These are phyloP conservation scores for Botryotinia narcissicola DNA, from an alignment of 2,329 filamentous ascomycete species.

Conservation along the genomic window DNA sequence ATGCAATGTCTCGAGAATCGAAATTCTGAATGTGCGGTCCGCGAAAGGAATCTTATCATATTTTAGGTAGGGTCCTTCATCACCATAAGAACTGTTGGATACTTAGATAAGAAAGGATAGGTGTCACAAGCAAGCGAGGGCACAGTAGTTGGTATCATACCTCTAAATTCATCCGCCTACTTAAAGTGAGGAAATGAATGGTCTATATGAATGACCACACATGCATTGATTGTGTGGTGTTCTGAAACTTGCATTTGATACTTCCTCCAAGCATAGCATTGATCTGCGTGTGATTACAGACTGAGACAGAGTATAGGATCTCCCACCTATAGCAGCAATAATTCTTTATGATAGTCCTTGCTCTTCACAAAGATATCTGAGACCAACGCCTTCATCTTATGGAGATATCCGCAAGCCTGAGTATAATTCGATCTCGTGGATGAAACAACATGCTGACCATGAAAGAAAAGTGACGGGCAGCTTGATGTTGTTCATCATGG, in stretches of 20 bases:
- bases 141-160: not conserved
- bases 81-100: not conserved
- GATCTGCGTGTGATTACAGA: not conserved
- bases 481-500: not conserved
- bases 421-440: not conserved
- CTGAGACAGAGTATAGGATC: not conserved
- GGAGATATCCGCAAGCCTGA: not conserved
- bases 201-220: not conserved
- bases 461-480: not conserved
- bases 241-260: not conserved
- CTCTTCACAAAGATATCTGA: not conserved
- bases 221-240: not conserved
- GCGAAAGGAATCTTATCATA: not conserved
- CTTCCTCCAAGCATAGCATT: not conserved
- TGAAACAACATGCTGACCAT: not conserved
- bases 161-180: not conserved
- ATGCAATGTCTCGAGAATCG: not conserved
- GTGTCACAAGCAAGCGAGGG: not conserved
- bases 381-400: not conserved
- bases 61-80: not conserved
- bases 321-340: not conserved
- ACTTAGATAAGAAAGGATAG: not conserved
- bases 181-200: not conserved
- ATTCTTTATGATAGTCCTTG: not conserved
- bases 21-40: not conserved